These are phyloP conservation scores for Xylaria castorea DNA, from an alignment of 495 filamentous ascomycete species.

Conservation along the genomic window DNA sequence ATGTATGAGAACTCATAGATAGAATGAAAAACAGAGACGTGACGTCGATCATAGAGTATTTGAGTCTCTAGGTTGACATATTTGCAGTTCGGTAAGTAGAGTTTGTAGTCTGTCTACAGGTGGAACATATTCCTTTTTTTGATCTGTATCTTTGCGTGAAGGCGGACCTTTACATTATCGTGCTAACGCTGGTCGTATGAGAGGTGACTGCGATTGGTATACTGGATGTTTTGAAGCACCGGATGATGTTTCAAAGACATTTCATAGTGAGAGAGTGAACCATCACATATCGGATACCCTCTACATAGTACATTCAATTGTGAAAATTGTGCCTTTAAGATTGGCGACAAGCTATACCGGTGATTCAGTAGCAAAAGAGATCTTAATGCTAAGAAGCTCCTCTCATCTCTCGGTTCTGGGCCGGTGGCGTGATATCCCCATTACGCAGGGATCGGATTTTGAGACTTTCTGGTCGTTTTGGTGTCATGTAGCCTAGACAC, in stretches of 20 bases:
- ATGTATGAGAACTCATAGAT: not conserved
- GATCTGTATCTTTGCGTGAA: slow-evolving; percentile 11
- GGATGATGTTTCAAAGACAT: not conserved
- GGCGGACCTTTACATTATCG: not conserved
- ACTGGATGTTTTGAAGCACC: not conserved
- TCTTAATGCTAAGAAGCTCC: not conserved
- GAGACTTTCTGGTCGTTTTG: slow-evolving; percentile 17
- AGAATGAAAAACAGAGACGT: not conserved
- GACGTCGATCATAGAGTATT: slow-evolving; percentile 15
- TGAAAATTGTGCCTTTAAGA: not conserved
- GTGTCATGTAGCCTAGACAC: not conserved
- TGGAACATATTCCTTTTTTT: slow-evolving; percentile 8
- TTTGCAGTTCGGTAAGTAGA: not conserved
- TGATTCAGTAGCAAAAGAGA: not conserved
- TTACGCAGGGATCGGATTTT: not conserved
- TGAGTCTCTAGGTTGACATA: not conserved
- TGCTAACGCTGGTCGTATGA: not conserved
- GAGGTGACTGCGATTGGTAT: not conserved
- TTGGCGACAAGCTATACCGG: not conserved
- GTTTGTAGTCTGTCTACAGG: not conserved
- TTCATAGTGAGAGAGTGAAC: not conserved
- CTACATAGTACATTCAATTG: not conserved
- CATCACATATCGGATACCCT: not conserved
- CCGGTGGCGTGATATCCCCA: slow-evolving; percentile 17
- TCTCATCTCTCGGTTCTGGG: slow-evolving; percentile 5